Percentiles rank a stretch among this genome's conserved stretches.
Conservation (phyloP, 257 asterid species). For the Jaltomata sinuosa region DNA sequence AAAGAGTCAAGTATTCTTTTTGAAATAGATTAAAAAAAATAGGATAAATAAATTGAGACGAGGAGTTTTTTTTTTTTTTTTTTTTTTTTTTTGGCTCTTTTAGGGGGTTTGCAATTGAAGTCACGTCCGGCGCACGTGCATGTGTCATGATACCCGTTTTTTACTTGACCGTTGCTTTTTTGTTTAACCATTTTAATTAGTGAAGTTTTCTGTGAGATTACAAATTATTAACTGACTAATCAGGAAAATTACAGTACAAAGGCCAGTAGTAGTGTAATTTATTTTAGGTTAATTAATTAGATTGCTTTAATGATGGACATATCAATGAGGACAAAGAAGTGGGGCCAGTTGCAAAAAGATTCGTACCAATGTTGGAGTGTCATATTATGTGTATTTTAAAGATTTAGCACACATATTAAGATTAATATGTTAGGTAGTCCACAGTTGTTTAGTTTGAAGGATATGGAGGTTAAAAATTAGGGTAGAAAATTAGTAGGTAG, state of each 20-base stretch:
- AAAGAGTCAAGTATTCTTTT: background rate
- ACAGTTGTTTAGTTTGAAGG: no score
- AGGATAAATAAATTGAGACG: no score
- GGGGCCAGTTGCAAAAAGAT: background rate
- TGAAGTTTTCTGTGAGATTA: background rate
- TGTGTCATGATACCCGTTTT: slow-evolving; percentile 18
- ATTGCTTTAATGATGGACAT: background rate
- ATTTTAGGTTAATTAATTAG: background rate
- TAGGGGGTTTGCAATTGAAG: slow-evolving; percentile 7
- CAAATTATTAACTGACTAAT: background rate
- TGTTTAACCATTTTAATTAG: background rate
- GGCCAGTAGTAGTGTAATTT: background rate
- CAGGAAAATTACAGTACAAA: background rate
- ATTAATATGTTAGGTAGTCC: background rate
- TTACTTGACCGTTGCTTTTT: slow-evolving; percentile 13
- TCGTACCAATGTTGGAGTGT: background rate
- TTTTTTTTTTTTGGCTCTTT: background rate
- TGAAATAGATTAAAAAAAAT: no score
- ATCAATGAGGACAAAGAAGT: background rate
- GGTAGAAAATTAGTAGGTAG: background rate
- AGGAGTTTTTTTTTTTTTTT: background rate
- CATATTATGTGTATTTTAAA: background rate
- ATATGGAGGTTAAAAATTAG: background rate
- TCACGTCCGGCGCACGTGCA: slow-evolving; percentile 56
- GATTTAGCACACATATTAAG: background rate